A percentile compares a stretch with the other conserved stretches of the same genome.
phyloP scores from a whole-genome alignment of 169 alveolate species.

The Blepharisma undulans region DNA sequence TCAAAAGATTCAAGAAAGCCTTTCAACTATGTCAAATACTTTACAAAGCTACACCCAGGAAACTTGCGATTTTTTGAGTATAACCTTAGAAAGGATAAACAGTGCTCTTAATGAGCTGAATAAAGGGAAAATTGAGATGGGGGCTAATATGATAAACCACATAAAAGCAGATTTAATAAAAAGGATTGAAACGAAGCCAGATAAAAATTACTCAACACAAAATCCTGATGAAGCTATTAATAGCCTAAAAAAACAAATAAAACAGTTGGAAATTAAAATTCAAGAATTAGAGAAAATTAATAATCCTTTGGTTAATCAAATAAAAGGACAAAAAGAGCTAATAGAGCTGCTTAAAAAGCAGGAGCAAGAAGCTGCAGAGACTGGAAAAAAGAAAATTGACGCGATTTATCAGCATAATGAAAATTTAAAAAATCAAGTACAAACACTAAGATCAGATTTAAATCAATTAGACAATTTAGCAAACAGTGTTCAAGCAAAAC shows the following conservation, averaged over 20 bases:
- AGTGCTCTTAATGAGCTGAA: neutral
- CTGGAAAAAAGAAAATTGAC: neutral
- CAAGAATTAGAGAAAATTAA: neutral
- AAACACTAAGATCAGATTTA: neutral
- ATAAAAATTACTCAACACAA: neutral
- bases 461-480: neutral
- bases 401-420: slow-evolving; percentile 16
- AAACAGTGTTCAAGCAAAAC: neutral
- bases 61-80: neutral
- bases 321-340: neutral
- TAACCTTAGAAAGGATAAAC: neutral
- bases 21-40: neutral
- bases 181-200: neutral
- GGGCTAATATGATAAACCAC: neutral
- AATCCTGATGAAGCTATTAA: neutral
- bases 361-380: neutral
- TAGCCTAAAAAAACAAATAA: neutral
- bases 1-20: neutral
- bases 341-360: neutral
- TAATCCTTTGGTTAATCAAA: neutral
- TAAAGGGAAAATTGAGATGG: neutral
- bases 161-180: neutral
- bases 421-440: neutral
- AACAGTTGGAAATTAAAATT: neutral
- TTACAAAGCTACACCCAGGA: neutral